These are phyloP conservation scores for Eragrostis curvula DNA, from an alignment of 176 grass and related monocot species.

Conservation along the genomic window DNA sequence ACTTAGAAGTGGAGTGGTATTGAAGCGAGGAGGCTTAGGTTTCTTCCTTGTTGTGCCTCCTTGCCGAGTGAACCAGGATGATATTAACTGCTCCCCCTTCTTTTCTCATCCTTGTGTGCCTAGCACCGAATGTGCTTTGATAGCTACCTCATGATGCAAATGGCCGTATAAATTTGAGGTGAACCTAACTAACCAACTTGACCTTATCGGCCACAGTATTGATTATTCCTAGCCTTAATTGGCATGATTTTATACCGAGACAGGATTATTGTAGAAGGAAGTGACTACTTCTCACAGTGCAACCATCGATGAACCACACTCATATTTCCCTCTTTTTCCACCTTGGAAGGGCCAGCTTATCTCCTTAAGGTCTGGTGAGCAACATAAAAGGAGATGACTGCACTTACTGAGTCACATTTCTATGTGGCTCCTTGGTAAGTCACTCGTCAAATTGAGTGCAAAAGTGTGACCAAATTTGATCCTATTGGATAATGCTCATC, in stretches of 20 bases:
- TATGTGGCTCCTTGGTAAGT: neutral
- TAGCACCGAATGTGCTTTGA: neutral
- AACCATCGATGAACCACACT: neutral
- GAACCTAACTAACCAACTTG: neutral
- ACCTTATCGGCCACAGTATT: neutral
- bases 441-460: no score
- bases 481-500: no score
- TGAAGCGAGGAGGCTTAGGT: neutral
- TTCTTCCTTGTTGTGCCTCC: neutral
- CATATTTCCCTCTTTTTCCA: neutral
- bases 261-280: neutral
- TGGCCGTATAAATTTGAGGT: neutral
- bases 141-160: neutral
- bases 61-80: neutral
- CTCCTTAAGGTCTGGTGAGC: neutral
- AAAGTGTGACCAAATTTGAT: neutral
- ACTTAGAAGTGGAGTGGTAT: neutral
- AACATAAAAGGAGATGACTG: neutral
- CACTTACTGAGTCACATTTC: neutral
- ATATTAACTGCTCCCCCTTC: neutral
- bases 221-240: neutral
- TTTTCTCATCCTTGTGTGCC: neutral
- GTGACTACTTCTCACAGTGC: neutral
- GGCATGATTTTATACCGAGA: neutral
- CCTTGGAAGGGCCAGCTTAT: neutral